A percentile compares a stretch with the other conserved stretches of the same genome.
Conservation (phyloP, 2,329 filamentous ascomycete genomes). For the Cladosporium sp. region DNA sequence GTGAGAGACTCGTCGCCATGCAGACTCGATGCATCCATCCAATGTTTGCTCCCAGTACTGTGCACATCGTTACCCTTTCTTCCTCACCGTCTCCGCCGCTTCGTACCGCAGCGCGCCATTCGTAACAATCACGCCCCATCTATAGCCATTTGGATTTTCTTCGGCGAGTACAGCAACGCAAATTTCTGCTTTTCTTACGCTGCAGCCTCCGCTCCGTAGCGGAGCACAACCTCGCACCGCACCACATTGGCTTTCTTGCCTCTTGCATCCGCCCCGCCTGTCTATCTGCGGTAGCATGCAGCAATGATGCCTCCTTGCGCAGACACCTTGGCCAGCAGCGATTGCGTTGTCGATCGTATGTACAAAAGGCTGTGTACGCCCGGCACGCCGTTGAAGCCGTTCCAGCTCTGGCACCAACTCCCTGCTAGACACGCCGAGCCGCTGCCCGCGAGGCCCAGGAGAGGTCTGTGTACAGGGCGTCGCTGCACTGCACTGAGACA, state of each 20-base stretch:
- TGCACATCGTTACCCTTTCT: neutral
- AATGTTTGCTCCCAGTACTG: slow-evolving; percentile 3
- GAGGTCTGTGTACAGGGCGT: slow-evolving; percentile 14
- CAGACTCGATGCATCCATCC: neutral
- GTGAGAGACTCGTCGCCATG: neutral
- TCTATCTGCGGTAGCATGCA: slow-evolving; percentile 11
- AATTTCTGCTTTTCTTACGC: neutral
- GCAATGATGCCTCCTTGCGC: slow-evolving; percentile 17
- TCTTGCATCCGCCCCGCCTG: slow-evolving; percentile 11
- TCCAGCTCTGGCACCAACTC: slow-evolving; percentile 9
- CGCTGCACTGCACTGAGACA: slow-evolving; percentile 17
- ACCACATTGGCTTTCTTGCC: slow-evolving; percentile 12
- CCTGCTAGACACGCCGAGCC: slow-evolving; percentile 13
- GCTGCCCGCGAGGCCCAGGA: slow-evolving; percentile 9
- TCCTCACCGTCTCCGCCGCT: slow-evolving; percentile 11
- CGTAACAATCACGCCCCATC: slow-evolving; percentile 11
- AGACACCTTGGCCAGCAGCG: slow-evolving; percentile 8
- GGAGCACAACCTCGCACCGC: slow-evolving; percentile 13
- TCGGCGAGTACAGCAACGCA: slow-evolving; percentile 16
- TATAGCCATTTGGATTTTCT: slow-evolving; percentile 9
- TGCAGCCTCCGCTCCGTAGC: neutral
- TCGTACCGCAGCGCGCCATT: slow-evolving; percentile 15
- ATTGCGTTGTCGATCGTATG: slow-evolving; percentile 13
- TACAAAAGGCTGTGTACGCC: slow-evolving; percentile 10
- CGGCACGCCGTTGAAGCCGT: slow-evolving; percentile 13